phyloP scores from a whole-genome alignment of 306 rosid genomes.

The Betula pendula region DNA sequence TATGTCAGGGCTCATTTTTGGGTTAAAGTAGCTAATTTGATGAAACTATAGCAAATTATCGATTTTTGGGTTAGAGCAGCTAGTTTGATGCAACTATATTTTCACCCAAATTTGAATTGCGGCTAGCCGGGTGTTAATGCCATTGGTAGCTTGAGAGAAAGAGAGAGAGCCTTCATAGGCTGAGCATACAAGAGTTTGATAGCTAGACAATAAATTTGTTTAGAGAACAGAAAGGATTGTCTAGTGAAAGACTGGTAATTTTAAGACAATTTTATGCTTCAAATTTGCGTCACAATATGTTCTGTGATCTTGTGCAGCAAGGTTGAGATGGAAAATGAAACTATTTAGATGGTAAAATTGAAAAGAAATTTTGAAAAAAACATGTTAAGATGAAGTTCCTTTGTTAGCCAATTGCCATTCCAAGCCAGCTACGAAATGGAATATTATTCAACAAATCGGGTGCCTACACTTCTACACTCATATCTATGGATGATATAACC shows the following conservation, averaged over 20 bases:
- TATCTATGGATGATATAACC: neutral
- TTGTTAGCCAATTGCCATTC: neutral
- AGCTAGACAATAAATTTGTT: neutral
- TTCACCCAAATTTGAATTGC: no score
- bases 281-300: neutral
- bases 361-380: neutral
- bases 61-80: no score
- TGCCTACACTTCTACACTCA: neutral
- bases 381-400: neutral
- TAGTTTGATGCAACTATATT: no score
- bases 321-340: conserved; percentile 4
- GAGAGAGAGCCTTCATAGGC: conserved; percentile 19
- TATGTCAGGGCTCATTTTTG: no score
- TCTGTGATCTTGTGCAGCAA: neutral
- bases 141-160: no score
- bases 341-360: neutral
- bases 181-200: neutral
- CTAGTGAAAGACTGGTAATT: neutral
- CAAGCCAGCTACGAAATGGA: neutral
- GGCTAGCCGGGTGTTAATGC: no score
- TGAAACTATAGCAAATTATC: no score
- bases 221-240: neutral
- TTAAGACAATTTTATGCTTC: neutral
- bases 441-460: neutral
- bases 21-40: no score